phyloP scores from a whole-genome alignment of 2,329 filamentous ascomycete species.

The Pyrenophora seminiperda region DNA sequence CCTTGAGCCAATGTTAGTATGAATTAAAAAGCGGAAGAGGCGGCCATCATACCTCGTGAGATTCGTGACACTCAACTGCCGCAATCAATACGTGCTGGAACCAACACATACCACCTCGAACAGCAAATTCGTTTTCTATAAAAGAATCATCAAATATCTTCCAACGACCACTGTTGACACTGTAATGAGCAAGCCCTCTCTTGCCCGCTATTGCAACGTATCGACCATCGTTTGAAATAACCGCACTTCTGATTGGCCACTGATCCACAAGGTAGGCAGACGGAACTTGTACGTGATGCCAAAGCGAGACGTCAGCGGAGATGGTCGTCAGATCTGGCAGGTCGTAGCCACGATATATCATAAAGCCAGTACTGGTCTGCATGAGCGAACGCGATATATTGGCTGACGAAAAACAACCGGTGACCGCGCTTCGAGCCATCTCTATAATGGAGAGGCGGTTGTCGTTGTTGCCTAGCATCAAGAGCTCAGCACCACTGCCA shows the following conservation, averaged over 20 bases:
- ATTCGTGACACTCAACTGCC: constrained; percentile 82
- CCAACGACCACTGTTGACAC: constrained; percentile 91
- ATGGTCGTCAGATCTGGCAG: constrained; percentile 88
- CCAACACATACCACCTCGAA: constrained; percentile 98
- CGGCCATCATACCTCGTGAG: constrained; percentile 66
- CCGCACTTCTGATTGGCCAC: constrained; percentile 87
- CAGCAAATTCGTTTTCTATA: constrained; percentile 87
- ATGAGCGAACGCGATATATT: constrained; percentile 89
- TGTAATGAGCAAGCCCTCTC: constrained; percentile 92
- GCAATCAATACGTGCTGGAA: constrained; percentile 94
- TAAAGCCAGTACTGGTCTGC: constrained; percentile 84
- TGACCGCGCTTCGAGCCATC: constrained; percentile 91
- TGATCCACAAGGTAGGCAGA: constrained; percentile 84
- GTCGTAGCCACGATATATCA: constrained; percentile 93
- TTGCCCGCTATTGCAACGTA: constrained; percentile 97
- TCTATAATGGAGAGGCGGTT: constrained; percentile 86
- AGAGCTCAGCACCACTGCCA: constrained; percentile 82
- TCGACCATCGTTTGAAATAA: constrained; percentile 87
- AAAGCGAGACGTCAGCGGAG: constrained; percentile 89
- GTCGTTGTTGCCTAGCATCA: constrained; percentile 72
- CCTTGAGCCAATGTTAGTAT: constrained; percentile 45
- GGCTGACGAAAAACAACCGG: constrained; percentile 86
- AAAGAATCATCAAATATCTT: constrained; percentile 85
- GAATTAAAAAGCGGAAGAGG: background rate
- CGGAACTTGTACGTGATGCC: constrained; percentile 90